Conservation (phyloP, 1,139 yeast genomes). For the Candida labiduridarum region DNA sequence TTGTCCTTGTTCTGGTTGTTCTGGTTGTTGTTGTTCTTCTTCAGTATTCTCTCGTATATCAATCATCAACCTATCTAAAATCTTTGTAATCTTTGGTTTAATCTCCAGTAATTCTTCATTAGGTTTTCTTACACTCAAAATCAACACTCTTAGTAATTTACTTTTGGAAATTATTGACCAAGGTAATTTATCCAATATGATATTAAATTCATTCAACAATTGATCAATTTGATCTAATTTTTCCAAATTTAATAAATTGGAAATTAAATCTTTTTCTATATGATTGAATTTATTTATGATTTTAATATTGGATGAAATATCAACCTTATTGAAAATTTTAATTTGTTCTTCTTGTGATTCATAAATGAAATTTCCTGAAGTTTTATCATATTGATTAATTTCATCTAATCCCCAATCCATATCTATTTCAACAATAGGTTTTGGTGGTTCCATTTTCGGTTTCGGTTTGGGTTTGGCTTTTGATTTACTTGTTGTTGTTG, state of each 20-base stretch:
- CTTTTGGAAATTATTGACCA: slow-evolving; percentile 33
- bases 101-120: slow-evolving; percentile 20
- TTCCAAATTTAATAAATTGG: slow-evolving; percentile 19
- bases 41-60: slow-evolving; percentile 18
- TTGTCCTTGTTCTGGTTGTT: too few species aligned
- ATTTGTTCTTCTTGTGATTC: slow-evolving; percentile 35
- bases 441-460: neutral
- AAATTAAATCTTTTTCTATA: slow-evolving; percentile 22
- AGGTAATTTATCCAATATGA: slow-evolving; percentile 27
- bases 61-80: slow-evolving; percentile 28
- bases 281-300: slow-evolving; percentile 22
- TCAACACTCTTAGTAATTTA: slow-evolving; percentile 32
- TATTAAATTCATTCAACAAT: slow-evolving; percentile 22
- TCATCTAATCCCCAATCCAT: slow-evolving; percentile 51
- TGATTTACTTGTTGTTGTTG: neutral
- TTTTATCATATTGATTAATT: slow-evolving; percentile 21
- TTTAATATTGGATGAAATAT: slow-evolving; percentile 21
- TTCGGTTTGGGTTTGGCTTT: neutral
- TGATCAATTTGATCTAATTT: slow-evolving; percentile 12
- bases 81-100: slow-evolving; percentile 18
- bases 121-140: slow-evolving; percentile 32
- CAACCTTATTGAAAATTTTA: slow-evolving; percentile 27
- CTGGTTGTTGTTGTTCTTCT: too few species aligned
- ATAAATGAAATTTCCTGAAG: slow-evolving; percentile 39
- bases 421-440: slow-evolving; percentile 28